These are phyloP conservation scores for Botrytis pseudocinerea DNA, from an alignment of 2,329 filamentous ascomycete species.

Conservation along the genomic window DNA sequence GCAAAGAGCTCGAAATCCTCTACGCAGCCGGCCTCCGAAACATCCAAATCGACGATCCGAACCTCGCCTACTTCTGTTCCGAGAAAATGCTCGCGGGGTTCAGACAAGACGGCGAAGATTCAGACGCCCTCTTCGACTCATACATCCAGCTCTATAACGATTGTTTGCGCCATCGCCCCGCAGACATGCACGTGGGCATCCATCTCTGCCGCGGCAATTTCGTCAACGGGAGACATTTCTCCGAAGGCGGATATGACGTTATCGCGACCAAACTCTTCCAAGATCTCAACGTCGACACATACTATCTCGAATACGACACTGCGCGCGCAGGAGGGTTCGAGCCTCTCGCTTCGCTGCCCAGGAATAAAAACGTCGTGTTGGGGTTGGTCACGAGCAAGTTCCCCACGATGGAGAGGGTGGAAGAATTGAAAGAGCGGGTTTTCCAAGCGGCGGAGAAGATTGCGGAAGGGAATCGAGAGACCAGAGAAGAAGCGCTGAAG, in stretches of 20 bases:
- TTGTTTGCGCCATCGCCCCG: slow-evolving; percentile 60
- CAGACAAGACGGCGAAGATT: slow-evolving; percentile 66
- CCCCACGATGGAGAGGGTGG: slow-evolving; percentile 61
- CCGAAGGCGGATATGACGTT: slow-evolving; percentile 65
- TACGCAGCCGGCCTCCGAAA: slow-evolving; percentile 55
- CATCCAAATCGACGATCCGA: slow-evolving; percentile 57
- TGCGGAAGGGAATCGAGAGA: slow-evolving; percentile 65
- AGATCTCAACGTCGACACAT: slow-evolving; percentile 63
- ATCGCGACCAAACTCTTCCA: slow-evolving; percentile 67
- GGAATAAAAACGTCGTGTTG: slow-evolving; percentile 62
- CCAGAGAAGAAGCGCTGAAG: slow-evolving; percentile 65
- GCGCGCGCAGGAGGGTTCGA: slow-evolving; percentile 65
- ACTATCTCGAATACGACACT: slow-evolving; percentile 71
- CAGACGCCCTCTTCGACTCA: slow-evolving; percentile 69
- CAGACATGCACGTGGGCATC: slow-evolving; percentile 74
- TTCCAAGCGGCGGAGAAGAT: slow-evolving; percentile 65
- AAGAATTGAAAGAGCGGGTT: slow-evolving; percentile 60
- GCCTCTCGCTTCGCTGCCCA: slow-evolving; percentile 61
- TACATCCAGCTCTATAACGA: slow-evolving; percentile 80
- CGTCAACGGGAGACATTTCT: slow-evolving; percentile 64
- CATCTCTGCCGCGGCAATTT: slow-evolving; percentile 74
- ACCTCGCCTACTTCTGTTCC: slow-evolving; percentile 71
- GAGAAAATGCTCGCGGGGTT: slow-evolving; percentile 70
- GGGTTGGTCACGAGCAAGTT: slow-evolving; percentile 66
- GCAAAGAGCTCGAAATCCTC: slow-evolving; percentile 52